Evolutionary conservation across 78 protist genomes (phyloP), one percentile per base, ranked within the genome.

Genomic region (Paulinella micropora): DNA sequence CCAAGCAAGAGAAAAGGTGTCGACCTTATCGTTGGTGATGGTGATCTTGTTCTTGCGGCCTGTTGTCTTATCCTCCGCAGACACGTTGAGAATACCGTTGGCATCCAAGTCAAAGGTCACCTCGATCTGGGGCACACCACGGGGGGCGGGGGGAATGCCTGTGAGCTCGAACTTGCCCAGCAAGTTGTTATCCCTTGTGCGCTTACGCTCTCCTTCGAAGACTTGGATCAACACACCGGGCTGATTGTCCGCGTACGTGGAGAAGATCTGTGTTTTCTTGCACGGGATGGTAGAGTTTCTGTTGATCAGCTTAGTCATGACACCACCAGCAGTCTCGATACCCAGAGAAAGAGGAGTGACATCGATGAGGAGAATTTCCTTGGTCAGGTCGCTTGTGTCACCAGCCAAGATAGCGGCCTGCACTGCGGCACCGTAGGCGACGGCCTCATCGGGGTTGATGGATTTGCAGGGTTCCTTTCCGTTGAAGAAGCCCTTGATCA

Each of bases 341-440:
- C 99, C 99, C 37, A 98, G 92, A 29, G 99, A 93, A n/a, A 98
- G 94, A 29, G 99, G 99, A 15, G 98, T 92, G 6, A 97, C 98
- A 92, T 97, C 99, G 69, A 97, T 88, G n/a, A 97, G 94, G 51
- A 97, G 94, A 37, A 96, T 82, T 26, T 92, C 93, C 82, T 87
- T 31, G 29, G 90, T 85, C 87, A 79, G 39, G 79, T 29, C 89
- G 34, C 39, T 32, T 40, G 32, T 40, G 37, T 90, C 92, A 51
- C 96, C 96, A 23, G 95, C 79, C 73, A 97, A 94, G 39, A 98
- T 93, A 83, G 96, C 97, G 32, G 97, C 99, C 96, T 96, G 99
- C 29, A 96, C 97, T 34, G 99, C 99, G 51, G 99, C 99, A 34
- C 99, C 99, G 92, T 98, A 96, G 83, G 99, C 99, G 32, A 98